A percentile compares a stretch with the other conserved stretches of the same genome.
phyloP scores from a whole-genome alignment of 345 rosid genomes.

The Salix udensis region DNA sequence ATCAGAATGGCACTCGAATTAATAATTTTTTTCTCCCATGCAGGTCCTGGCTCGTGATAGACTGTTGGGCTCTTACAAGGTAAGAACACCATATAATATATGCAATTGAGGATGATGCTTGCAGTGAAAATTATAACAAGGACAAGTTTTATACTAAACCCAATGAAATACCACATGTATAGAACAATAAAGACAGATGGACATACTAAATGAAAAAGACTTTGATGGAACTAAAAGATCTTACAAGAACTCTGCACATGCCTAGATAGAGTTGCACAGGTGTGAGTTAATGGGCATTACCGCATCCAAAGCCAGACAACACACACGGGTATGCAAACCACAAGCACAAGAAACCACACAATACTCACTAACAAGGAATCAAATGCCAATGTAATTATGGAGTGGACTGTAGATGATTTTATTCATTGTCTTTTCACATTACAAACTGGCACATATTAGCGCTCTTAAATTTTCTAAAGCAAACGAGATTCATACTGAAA shows the following conservation, averaged over 20 bases:
- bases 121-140: background rate
- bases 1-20: background rate
- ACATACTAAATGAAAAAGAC: background rate
- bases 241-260: background rate
- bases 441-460: background rate
- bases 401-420: background rate
- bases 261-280: background rate
- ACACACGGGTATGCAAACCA: background rate
- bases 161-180: background rate
- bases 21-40: slow-evolving; percentile 8
- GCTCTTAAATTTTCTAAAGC: background rate
- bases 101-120: background rate
- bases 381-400: background rate
- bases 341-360: background rate
- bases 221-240: background rate
- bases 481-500: slow-evolving; percentile 12
- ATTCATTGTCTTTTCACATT: background rate
- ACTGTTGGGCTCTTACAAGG: slow-evolving; percentile 90
- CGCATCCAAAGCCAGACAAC: too few species aligned
- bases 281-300: too few species aligned
- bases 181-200: too few species aligned
- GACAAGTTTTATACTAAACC: slow-evolving; percentile 2
- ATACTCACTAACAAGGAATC: slow-evolving; percentile 6
- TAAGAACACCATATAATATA: slow-evolving; percentile 17
- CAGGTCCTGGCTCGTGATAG: slow-evolving; percentile 96